Evolutionary conservation across 2,329 filamentous ascomycete species (phyloP), one percentile per base, ranked within the genome.

Genomic region (Calonectria pseudoturangicola): DNA sequence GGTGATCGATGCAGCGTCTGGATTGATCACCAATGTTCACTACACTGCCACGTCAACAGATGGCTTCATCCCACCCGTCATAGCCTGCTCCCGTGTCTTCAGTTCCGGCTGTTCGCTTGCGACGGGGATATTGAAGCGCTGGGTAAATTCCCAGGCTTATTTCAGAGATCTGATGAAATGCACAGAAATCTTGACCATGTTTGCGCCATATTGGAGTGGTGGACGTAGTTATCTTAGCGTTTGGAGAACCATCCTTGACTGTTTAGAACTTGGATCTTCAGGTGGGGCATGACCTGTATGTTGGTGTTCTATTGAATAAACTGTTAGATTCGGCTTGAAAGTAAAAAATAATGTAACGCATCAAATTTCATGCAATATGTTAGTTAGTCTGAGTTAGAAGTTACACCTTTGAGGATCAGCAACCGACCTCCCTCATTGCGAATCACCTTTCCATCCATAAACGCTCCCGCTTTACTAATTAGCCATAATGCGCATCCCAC

Each of bases 401-500:
- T 64, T 13, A 64, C 60, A 7, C 60, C 60, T 36, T 64, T 64
- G 4, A 64, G 27, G 18, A 64, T 48, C 36, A 64, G 16, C 8
- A 64, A 9, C 6, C 60, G 43, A 1, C 60, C 60, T 10, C 60
- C 60, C 18, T 64, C 60, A 12, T 47, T 64, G 16, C 60, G 60
- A 25, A 64, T 36, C 18, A 64, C 60, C 18, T 64, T 64, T 30
- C 60, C 60, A 16, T 64, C 60, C 60, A 64, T 64, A 16, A 64
- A 64, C 6, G 60, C 39, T 2, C 60, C 60, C 3, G 60, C 60
- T 48, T 64, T 64, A 27, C 60, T 64, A 12, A 64, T 64, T 9
- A 64, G 27, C 60, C 60, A 64, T 10, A 64, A 36, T 9, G 60
- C 60, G 8, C 60, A 64, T 4, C 60, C 60, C 0, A 64, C 60